Conservation (phyloP, 2,329 filamentous ascomycete species). For the Hymenoscyphus scutula region DNA sequence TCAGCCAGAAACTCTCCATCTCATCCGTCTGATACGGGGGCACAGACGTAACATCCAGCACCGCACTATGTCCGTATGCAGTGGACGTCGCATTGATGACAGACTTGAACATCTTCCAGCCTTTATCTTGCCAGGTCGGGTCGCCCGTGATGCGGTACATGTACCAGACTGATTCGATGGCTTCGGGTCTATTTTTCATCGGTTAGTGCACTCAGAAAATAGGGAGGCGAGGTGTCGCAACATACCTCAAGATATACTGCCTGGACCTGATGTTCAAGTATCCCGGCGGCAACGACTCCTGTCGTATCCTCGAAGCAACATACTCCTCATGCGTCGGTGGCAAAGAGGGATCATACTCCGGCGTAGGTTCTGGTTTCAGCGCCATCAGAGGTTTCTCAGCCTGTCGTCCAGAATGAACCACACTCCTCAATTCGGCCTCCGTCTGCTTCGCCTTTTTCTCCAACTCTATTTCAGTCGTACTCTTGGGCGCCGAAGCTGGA, state of each 20-base stretch:
- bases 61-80: conserved; percentile 65
- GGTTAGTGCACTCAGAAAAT: too few relatives aligned
- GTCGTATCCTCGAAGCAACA: conserved; percentile 46
- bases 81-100: conserved; percentile 66
- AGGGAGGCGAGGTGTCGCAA: neutral
- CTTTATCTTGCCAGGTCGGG: conserved; percentile 70
- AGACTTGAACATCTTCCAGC: conserved; percentile 80
- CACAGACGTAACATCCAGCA: conserved; percentile 56
- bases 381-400: conserved; percentile 11
- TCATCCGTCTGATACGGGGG: conserved; percentile 49
- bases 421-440: conserved; percentile 7
- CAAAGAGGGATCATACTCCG: conserved; percentile 24
- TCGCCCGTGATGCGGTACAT: conserved; percentile 89
- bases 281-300: conserved; percentile 48
- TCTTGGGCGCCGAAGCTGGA: too few relatives aligned
- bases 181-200: conserved; percentile 61
- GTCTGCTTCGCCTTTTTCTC: conserved; percentile 10
- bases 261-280: conserved; percentile 46
- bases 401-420: neutral
- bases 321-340: conserved; percentile 52
- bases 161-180: conserved; percentile 85
- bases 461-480: neutral
- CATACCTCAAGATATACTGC: conserved; percentile 60
- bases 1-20: conserved; percentile 90
- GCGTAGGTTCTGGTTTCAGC: neutral